Base-by-base conservation (phyloP, 768 basidiomycete species). In the Hemileccinum impolitum region DNA sequence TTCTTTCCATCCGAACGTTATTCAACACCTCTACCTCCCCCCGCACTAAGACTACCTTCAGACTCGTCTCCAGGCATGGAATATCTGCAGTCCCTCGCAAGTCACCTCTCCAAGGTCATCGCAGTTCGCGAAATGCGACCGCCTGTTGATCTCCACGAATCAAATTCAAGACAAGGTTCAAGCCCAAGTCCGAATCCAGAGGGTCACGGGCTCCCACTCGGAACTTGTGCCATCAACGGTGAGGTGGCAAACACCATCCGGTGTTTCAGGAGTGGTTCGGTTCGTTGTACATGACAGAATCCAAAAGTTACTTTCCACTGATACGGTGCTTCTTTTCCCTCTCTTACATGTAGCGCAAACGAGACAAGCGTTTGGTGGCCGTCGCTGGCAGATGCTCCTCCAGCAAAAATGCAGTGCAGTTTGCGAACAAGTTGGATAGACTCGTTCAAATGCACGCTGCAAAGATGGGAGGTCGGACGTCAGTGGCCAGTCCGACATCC, bases 351-450 rank as follows among this genome's bases (percentile, higher is more conserved):
- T 19, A 60, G 59, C 53, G 57, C n/a, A 60, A 63, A 35, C 57
- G 52, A 28, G 53, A 57, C n/a, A 62, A 54, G n/a, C 45, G 53
- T 13, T 25, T 35, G 11, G 3, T 19, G 3, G 21, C 30, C 25
- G 38, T 30, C 8, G 36, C 48, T 10, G 26, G 42, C 18, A 42
- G 48, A 21, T 44, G 55, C 10, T 47, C 37, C 13, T 45, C 48
- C 13, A 38, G 47, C 44, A 60, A 47, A 47, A 57, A 51, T 25
- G 52, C 55, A 1, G 28, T 26, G 1, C 55, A 60, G 25, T 38
- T 63, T 47, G 47, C 57, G 52, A 40, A 19, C 45, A 60, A 14
- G n/a, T 49, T 62, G 13, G 60, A 62, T 35, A 45, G 55, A n/a
- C 50, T 62, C 40, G 58, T 62, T 4, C 60, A 57, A 18, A 30